These are phyloP conservation scores for Daldinia sp. DNA, from an alignment of 2,329 filamentous ascomycete species.

Conservation along the genomic window DNA sequence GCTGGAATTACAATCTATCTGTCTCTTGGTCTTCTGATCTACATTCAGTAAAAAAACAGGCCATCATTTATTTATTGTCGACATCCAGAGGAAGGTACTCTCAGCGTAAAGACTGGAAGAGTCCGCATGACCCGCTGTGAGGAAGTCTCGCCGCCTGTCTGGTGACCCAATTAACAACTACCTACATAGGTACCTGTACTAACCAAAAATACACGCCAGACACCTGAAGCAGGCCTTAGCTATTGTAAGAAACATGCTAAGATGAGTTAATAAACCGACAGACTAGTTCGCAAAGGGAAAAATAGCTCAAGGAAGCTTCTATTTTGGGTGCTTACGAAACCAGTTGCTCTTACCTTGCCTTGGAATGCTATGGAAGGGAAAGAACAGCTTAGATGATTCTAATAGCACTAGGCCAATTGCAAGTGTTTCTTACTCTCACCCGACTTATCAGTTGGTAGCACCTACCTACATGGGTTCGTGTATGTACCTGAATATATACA, in stretches of 20 bases:
- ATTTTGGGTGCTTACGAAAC: neutral
- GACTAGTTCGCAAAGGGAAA: neutral
- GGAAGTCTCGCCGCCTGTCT: neutral
- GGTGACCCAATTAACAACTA: neutral
- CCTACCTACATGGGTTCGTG: neutral
- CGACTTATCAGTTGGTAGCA: neutral
- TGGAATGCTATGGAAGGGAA: neutral
- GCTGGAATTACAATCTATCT: conserved; percentile 2
- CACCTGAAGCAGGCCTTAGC: neutral
- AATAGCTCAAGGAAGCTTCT: neutral
- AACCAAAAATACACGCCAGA: too few species aligned
- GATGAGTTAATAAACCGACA: neutral
- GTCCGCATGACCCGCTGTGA: neutral
- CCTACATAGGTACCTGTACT: too few species aligned
- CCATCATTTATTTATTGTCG: neutral
- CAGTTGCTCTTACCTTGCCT: neutral
- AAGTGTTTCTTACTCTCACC: too few species aligned
- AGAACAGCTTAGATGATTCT: neutral
- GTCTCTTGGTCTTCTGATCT: neutral
- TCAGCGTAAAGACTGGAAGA: neutral
- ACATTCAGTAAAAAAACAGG: neutral
- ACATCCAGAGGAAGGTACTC: neutral
- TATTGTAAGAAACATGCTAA: neutral
- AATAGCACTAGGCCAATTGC: neutral
- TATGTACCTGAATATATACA: neutral